Conservation (phyloP, 129 eudicot species). For the Pittosporum tobira region DNA sequence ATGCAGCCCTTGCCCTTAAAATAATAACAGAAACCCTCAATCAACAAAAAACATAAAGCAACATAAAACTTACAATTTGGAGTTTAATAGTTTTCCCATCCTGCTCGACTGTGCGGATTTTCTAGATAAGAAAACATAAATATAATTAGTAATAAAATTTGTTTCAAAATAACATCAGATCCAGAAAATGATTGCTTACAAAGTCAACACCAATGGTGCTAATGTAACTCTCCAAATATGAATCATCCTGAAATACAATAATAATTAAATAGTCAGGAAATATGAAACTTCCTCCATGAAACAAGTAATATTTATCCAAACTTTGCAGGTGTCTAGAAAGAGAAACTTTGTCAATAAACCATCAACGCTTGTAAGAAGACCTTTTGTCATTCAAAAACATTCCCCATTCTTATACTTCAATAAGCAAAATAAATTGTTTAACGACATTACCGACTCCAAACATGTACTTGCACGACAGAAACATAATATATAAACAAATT, state of each 20-base stretch:
- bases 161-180: not conserved
- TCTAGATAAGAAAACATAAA: constrained; percentile 33
- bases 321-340: not conserved
- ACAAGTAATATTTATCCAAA: not conserved
- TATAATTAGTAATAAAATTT: not conserved
- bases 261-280: constrained; percentile 7
- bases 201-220: constrained; percentile 99
- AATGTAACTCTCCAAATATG: constrained; percentile 92
- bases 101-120: constrained; percentile 98
- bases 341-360: not conserved
- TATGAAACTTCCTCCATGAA: too few species aligned
- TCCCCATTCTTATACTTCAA: not conserved
- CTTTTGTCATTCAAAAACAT: too few species aligned
- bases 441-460: too few species aligned
- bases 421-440: too few species aligned
- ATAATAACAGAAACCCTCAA: not conserved
- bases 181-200: constrained; percentile 41
- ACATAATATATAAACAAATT: not conserved
- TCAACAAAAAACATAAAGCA: not conserved
- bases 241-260: constrained; percentile 64
- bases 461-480: too few species aligned
- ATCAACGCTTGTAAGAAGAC: too few species aligned
- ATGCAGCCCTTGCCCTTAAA: not conserved
- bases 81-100: constrained; percentile 96
- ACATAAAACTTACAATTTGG: constrained; percentile 74